These are phyloP conservation scores for Ganoderma multipileum DNA, from an alignment of 1,284 basidiomycete genomes.

Conservation along the genomic window DNA sequence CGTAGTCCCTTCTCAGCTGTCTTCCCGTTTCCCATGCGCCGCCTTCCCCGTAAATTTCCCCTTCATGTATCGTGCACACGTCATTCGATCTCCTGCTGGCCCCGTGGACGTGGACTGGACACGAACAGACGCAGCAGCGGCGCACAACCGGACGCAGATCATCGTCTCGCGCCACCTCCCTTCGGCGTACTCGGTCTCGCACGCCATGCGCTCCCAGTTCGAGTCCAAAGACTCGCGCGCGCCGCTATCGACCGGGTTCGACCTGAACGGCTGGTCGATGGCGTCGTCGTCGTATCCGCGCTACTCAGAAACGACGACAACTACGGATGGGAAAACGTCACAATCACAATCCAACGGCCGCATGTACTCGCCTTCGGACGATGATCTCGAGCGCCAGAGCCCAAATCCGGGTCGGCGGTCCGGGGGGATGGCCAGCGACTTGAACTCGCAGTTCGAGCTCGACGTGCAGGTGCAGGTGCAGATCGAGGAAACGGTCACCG, in stretches of 20 bases:
- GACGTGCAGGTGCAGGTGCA: constrained; percentile 32
- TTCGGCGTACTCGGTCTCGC: constrained; percentile 29
- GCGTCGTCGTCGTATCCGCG: constrained; percentile 11
- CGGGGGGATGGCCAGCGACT: constrained; percentile 7
- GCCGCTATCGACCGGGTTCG: constrained; percentile 21
- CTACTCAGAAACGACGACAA: neutral
- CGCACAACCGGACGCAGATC: constrained; percentile 32
- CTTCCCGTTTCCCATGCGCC: neutral
- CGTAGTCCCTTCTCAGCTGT: neutral
- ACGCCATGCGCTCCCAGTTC: constrained; percentile 35
- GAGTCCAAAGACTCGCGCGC: constrained; percentile 14
- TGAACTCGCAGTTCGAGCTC: constrained; percentile 14
- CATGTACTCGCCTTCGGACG: neutral
- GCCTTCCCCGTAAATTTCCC: neutral
- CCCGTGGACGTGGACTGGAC: neutral
- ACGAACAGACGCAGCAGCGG: constrained; percentile 33
- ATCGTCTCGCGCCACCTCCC: constrained; percentile 30
- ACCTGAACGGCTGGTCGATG: constrained; percentile 20
- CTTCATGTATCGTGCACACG: neutral
- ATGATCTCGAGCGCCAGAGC: neutral
- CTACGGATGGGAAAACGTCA: neutral
- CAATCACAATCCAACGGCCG: neutral
- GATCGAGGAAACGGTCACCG: constrained; percentile 31
- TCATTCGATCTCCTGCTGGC: neutral
- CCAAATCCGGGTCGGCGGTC: neutral